Conservation (phyloP, 345 rosid genomes). For the Nephelium lappaceum region DNA sequence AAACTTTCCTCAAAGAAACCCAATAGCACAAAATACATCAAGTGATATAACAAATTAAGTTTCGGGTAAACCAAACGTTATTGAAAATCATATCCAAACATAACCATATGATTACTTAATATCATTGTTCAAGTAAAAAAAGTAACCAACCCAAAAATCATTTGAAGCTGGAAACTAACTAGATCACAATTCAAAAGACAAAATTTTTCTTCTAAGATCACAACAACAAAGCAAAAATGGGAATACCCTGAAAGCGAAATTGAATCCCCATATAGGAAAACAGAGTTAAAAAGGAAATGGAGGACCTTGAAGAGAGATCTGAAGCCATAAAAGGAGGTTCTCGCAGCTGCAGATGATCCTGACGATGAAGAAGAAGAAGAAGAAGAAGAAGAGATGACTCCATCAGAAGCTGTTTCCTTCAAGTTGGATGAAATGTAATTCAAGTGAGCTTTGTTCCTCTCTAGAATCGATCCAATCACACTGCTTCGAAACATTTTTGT, state of each 20-base stretch:
- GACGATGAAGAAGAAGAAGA: slow-evolving; percentile 27
- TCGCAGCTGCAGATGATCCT: slow-evolving; percentile 33
- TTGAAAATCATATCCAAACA: no score
- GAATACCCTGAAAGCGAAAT: neutral
- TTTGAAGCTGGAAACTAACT: no score
- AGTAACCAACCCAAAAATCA: no score
- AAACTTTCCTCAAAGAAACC: no score
- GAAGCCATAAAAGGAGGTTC: slow-evolving; percentile 44
- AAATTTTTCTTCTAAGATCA: neutral
- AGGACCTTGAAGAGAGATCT: slow-evolving; percentile 49
- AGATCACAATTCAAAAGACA: no score
- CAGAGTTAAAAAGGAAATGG: slow-evolving; percentile 9
- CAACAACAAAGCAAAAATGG: neutral
- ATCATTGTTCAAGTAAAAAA: no score
- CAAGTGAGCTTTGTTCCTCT: slow-evolving; percentile 44
- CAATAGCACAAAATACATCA: no score
- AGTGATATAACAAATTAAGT: no score
- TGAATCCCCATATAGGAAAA: slow-evolving; percentile 5
- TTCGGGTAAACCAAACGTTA: no score
- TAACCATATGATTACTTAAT: no score
- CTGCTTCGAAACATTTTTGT: slow-evolving; percentile 48
- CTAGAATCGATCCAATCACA: slow-evolving; percentile 54
- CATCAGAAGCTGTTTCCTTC: slow-evolving; percentile 35
- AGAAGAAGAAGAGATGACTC: slow-evolving; percentile 26
- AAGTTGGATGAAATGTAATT: slow-evolving; percentile 29